Percentiles rank a stretch among this genome's conserved stretches.
These are phyloP conservation scores for Colletotrichum gigasporum DNA, from an alignment of 2,329 filamentous ascomycete species.

Conservation along the genomic window DNA sequence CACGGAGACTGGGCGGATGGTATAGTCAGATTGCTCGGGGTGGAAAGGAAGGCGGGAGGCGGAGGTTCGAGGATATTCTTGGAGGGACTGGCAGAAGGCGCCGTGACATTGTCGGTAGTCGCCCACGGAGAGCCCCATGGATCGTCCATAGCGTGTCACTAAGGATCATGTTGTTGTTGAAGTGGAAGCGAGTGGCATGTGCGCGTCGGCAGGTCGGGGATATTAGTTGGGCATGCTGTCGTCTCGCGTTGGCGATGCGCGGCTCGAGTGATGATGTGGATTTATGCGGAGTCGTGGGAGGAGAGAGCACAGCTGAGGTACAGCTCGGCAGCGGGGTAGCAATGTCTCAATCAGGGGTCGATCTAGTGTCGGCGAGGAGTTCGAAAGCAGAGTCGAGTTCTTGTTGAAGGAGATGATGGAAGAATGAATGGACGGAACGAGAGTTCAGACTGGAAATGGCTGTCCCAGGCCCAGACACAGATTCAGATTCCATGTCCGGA, in stretches of 20 bases:
- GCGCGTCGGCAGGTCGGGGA: neutral
- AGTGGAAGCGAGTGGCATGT: neutral
- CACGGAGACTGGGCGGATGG: conserved; percentile 50
- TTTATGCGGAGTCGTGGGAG: neutral
- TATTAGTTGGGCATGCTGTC: conserved; percentile 12
- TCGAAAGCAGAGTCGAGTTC: neutral
- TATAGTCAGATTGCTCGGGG: conserved; percentile 35
- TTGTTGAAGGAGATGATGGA: neutral
- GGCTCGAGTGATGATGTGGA: neutral
- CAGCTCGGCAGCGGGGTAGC: neutral
- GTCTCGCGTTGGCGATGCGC: conserved; percentile 7
- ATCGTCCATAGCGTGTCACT: conserved; percentile 62
- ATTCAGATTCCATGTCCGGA: neutral
- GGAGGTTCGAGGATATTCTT: conserved; percentile 51
- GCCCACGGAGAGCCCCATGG: conserved; percentile 71
- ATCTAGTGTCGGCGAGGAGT: neutral
- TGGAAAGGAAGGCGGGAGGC: conserved; percentile 52
- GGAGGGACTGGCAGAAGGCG: conserved; percentile 38
- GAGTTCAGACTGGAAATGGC: conserved; percentile 14
- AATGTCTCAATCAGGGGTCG: neutral
- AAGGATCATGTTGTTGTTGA: conserved; percentile 23
- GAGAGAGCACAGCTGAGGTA: neutral
- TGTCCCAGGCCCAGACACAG: neutral
- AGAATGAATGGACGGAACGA: neutral
- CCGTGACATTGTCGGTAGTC: conserved; percentile 46